Conservation (phyloP, 2,329 filamentous ascomycete genomes). For the Podosphaera xanthii region DNA sequence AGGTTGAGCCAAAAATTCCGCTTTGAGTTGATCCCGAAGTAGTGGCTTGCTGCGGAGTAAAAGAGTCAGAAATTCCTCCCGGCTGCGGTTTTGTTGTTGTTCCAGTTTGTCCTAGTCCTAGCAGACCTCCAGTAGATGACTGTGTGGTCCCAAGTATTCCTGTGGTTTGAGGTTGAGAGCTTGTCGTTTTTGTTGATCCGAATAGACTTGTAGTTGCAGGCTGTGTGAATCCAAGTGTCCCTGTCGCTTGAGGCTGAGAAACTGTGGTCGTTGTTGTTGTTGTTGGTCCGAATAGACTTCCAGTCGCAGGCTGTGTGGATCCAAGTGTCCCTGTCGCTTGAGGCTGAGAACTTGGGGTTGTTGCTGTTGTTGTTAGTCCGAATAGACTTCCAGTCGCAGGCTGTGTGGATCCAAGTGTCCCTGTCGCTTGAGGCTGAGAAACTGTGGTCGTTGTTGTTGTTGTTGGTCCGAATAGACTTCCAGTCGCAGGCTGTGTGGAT, state of each 20-base stretch:
- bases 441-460: no score
- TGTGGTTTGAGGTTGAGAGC: conserved; percentile 8
- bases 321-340: conserved; percentile 4
- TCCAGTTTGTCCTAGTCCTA: conserved; percentile 8
- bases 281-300: conserved; percentile 15
- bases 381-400: conserved; percentile 14
- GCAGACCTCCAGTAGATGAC: conserved; percentile 10
- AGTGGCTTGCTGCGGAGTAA: conserved; percentile 1
- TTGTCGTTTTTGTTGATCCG: conserved; percentile 6
- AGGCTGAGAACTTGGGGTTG: conserved; percentile 11
- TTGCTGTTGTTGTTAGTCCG: conserved; percentile 9
- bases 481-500: no score
- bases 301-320: conserved; percentile 6
- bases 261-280: conserved; percentile 3
- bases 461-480: no score
- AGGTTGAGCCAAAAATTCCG: background rate
- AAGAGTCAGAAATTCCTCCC: conserved; percentile 8
- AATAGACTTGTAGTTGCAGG: conserved; percentile 15
- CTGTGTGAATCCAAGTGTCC: conserved; percentile 11
- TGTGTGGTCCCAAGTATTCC: conserved; percentile 6
- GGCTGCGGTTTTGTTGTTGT: conserved; percentile 4
- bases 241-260: conserved; percentile 6
- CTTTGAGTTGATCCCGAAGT: conserved; percentile 3
- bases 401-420: conserved; percentile 7
- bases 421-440: no score